These are phyloP conservation scores for Beauveria bassiana DNA, from an alignment of 2,329 filamentous ascomycete species.

Conservation along the genomic window DNA sequence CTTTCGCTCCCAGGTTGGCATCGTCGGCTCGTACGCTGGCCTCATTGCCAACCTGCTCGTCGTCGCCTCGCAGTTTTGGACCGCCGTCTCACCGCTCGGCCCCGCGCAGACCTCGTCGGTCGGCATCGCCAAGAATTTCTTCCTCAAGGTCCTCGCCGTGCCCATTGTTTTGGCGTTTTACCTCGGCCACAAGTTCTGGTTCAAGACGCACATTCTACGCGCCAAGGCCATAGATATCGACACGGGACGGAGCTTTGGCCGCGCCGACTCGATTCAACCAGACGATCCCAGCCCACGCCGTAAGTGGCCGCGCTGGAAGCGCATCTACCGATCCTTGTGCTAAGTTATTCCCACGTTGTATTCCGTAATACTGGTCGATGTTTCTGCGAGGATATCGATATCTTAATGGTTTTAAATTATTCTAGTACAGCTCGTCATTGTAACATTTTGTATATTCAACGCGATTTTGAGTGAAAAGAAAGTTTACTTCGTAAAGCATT, in stretches of 20 bases:
- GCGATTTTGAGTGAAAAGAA: background rate
- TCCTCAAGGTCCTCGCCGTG: conserved; percentile 53
- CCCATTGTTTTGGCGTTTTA: conserved; percentile 56
- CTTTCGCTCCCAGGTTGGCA: conserved; percentile 63
- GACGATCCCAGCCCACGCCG: conserved; percentile 19
- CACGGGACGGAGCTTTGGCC: conserved; percentile 49
- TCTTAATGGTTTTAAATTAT: background rate
- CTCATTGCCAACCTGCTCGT: conserved; percentile 62
- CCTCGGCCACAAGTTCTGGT: conserved; percentile 60
- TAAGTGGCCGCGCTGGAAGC: conserved; percentile 22
- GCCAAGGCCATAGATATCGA: conserved; percentile 66
- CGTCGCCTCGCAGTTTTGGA: conserved; percentile 71
- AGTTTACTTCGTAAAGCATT: background rate
- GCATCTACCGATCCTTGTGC: conserved; percentile 19
- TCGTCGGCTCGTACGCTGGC: conserved; percentile 69
- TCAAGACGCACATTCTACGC: conserved; percentile 53
- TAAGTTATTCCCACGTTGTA: conserved; percentile 5
- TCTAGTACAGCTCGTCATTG: background rate
- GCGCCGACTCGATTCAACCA: conserved; percentile 19
- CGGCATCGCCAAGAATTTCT: conserved; percentile 49
- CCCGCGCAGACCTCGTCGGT: background rate
- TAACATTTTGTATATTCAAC: background rate
- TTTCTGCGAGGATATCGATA: background rate
- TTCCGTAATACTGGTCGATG: background rate
- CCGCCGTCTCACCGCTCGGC: conserved; percentile 32